phyloP scores from a whole-genome alignment of 2,329 filamentous ascomycete genomes.

The Penicillium janthinellum region DNA sequence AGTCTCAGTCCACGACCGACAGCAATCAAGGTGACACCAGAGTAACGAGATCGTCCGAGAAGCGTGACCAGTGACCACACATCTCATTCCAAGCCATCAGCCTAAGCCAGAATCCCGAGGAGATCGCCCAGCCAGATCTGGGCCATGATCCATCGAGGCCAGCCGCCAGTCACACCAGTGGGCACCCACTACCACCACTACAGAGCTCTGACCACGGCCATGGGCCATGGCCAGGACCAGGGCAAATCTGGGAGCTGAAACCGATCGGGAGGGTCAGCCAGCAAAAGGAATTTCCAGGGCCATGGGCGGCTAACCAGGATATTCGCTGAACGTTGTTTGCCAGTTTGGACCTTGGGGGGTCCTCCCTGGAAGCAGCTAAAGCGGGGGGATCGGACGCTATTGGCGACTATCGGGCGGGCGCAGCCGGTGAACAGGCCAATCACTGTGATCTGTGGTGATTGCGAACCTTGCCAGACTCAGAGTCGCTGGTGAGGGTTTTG shows the following conservation, averaged over 20 bases:
- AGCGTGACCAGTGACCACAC: too few species aligned
- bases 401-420: constrained; percentile 32
- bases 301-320: constrained; percentile 31
- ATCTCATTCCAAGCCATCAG: too few species aligned
- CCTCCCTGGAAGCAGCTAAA: too few species aligned
- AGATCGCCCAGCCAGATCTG: constrained; percentile 7
- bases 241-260: constrained; percentile 20
- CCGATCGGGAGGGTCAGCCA: constrained; percentile 16
- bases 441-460: background rate
- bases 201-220: too few species aligned
- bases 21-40: too few species aligned
- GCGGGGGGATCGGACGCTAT: constrained; percentile 26
- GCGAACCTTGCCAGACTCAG: too few species aligned
- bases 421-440: constrained; percentile 12
- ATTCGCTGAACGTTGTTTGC: constrained; percentile 15
- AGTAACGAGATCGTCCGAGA: too few species aligned
- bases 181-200: too few species aligned
- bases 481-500: too few species aligned
- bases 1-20: too few species aligned
- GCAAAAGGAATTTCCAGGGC: constrained; percentile 24
- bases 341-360: background rate
- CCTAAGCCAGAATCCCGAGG: background rate
- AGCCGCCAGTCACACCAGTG: background rate
- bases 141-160: background rate
- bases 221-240: background rate